phyloP scores from a whole-genome alignment of 108 stramenopile genomes.

The Discostella stelligeroides region DNA sequence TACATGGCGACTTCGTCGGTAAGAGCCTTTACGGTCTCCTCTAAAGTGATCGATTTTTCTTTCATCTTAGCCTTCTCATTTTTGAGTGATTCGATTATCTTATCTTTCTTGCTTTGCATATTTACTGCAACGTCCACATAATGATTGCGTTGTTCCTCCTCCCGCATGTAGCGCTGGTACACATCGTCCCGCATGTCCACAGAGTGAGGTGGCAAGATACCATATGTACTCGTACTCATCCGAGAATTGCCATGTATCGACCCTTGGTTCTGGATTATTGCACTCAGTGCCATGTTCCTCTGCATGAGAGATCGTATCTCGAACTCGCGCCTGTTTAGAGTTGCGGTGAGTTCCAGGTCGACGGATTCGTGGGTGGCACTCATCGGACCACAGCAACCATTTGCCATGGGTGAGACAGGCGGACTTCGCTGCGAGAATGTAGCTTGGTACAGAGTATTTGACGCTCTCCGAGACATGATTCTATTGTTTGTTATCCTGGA shows the following conservation, averaged over 20 bases:
- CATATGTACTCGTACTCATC: conserved; percentile 15
- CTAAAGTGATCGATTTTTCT: not conserved
- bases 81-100: not conserved
- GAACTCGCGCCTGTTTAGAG: conserved; percentile 13
- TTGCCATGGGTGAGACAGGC: not conserved
- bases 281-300: conserved; percentile 4
- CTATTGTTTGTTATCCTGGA: no score
- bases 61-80: not conserved
- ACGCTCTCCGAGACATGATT: not conserved
- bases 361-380: conserved; percentile 11
- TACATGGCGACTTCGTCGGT: not conserved
- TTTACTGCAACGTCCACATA: not conserved
- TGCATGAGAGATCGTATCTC: conserved; percentile 11
- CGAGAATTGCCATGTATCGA: not conserved
- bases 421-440: not conserved
- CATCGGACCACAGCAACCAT: not conserved
- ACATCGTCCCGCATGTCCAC: conserved; percentile 11
- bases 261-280: not conserved
- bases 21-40: not conserved
- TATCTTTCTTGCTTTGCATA: not conserved
- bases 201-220: conserved; percentile 18
- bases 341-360: conserved; percentile 19
- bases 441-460: not conserved
- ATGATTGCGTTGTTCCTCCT: no score
- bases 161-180: no score